Percentiles rank a stretch among this genome's conserved stretches.
Evolutionary conservation across 208 protist species (phyloP).

Genomic region (Trypanosoma cruzi): DNA sequence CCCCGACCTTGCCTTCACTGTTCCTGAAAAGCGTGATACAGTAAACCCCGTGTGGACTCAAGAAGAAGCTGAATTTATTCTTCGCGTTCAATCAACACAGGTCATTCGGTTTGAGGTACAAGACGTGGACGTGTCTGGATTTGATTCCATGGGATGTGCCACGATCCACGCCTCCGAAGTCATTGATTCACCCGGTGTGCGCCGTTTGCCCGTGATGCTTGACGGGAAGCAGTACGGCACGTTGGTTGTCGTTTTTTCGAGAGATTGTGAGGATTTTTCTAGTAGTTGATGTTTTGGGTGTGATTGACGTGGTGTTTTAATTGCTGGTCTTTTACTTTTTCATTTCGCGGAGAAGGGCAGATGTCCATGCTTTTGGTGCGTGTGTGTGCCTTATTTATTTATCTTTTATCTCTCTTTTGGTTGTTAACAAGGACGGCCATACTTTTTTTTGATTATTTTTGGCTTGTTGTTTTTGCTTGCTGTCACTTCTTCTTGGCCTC

Average conservation of each 20-base stretch:
- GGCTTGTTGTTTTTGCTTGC: too few relatives aligned
- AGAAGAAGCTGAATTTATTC: conserved; percentile 34
- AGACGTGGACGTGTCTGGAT: conserved; percentile 36
- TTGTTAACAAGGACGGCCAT: too few relatives aligned
- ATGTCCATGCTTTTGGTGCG: too few relatives aligned
- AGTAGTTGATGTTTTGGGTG: too few relatives aligned
- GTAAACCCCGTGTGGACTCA: conserved; percentile 44
- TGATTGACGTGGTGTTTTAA: too few relatives aligned
- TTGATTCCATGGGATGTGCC: conserved; percentile 41
- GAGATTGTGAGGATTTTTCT: too few relatives aligned
- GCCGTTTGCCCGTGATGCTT: conserved; percentile 39
- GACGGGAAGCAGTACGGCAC: conserved; percentile 35
- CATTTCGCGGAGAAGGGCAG: too few relatives aligned
- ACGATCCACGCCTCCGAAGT: conserved; percentile 33
- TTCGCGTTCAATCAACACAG: conserved; percentile 23
- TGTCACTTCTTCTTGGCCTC: too few relatives aligned
- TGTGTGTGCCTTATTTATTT: too few relatives aligned
- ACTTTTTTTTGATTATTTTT: too few relatives aligned
- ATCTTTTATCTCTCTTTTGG: too few relatives aligned
- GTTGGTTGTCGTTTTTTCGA: conserved; percentile 37
- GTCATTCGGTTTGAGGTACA: conserved; percentile 59
- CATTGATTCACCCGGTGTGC: conserved; percentile 29
- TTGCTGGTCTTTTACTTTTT: too few relatives aligned
- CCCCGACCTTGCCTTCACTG: conserved; percentile 38
- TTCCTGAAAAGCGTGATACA: conserved; percentile 34